Conservation (phyloP, 179 eudicot genomes). For the Carnegiea gigantea region DNA sequence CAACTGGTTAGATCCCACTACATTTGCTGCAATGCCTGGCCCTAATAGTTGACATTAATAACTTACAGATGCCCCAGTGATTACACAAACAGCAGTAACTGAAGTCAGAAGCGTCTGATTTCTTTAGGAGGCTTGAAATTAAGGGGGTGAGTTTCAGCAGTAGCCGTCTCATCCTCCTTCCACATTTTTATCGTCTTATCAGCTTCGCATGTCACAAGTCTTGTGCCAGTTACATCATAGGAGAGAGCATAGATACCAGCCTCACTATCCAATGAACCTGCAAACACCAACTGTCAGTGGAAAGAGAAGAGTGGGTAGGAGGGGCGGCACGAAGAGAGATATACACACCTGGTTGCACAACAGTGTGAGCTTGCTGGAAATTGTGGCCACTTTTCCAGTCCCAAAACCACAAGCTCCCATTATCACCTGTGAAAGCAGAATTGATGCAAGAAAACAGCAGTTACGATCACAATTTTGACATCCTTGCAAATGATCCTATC, state of each 20-base stretch:
- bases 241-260: conserved; percentile 83
- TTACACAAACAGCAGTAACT: neutral
- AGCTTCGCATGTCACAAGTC: conserved; percentile 91
- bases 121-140: conserved; percentile 97
- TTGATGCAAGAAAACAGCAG: neutral
- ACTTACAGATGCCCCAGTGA: neutral
- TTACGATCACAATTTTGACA: neutral
- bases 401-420: conserved; percentile 99
- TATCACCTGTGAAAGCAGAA: conserved; percentile 57
- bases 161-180: conserved; percentile 92
- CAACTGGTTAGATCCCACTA: neutral
- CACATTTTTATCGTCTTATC: conserved; percentile 99
- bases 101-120: conserved; percentile 60
- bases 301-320: neutral
- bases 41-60: neutral
- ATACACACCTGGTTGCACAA: conserved; percentile 87
- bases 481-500: neutral
- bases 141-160: conserved; percentile 90
- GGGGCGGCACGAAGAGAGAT: neutral
- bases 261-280: conserved; percentile 98
- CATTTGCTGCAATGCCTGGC: neutral
- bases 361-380: conserved; percentile 91
- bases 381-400: conserved; percentile 99
- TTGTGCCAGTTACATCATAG: conserved; percentile 79
- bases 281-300: neutral